These are phyloP conservation scores for Porphyrellus cyaneotinctus DNA, from an alignment of 768 basidiomycete species.

Conservation along the genomic window DNA sequence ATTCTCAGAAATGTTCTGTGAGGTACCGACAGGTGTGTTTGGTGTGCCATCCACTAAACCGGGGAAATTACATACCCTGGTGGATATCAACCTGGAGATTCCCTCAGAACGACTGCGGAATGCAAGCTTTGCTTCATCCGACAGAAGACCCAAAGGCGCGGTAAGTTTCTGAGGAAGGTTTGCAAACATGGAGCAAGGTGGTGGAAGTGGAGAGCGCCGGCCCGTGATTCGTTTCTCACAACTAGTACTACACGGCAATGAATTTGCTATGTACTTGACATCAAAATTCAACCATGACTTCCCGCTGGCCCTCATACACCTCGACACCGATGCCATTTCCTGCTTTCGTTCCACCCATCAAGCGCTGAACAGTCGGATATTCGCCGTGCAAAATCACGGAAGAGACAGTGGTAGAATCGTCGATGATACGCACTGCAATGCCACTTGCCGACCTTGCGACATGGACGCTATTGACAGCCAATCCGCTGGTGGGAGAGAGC, in stretches of 20 bases:
- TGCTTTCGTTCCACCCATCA: conserved; percentile 8
- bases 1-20: conserved; percentile 65
- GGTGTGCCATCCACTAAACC: background rate
- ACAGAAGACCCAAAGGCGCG: conserved; percentile 72
- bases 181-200: conserved; percentile 48
- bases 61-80: conserved; percentile 52
- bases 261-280: background rate
- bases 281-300: conserved; percentile 12
- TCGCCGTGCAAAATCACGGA: conserved; percentile 14
- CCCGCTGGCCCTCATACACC: conserved; percentile 1
- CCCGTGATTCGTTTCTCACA: background rate
- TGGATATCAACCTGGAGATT: conserved; percentile 68
- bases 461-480: conserved; percentile 1
- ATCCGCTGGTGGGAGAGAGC: conserved; percentile 10
- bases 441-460: conserved; percentile 10
- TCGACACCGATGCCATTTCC: background rate
- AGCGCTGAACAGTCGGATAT: conserved; percentile 7
- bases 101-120: conserved; percentile 83
- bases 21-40: conserved; percentile 5
- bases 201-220: background rate
- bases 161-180: conserved; percentile 69
- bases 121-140: conserved; percentile 85
- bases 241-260: background rate
- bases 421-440: conserved; percentile 5
- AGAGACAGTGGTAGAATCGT: conserved; percentile 8